Percentiles rank a stretch among this genome's conserved stretches.
phyloP scores from a whole-genome alignment of 2,329 filamentous ascomycete species.

The Microdochium nivale region DNA sequence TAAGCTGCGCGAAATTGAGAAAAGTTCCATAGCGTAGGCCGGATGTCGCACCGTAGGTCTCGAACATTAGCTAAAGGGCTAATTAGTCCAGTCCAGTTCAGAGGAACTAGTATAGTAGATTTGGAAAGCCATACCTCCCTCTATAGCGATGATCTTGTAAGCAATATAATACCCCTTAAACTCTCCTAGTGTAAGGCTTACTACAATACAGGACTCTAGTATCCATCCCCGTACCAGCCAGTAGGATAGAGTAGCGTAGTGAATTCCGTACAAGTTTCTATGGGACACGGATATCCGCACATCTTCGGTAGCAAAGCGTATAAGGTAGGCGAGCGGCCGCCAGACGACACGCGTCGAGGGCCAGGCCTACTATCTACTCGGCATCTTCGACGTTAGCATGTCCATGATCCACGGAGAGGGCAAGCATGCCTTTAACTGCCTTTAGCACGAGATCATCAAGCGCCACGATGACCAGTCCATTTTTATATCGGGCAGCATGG shows the following conservation, averaged over 20 bases:
- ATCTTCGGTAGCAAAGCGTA: conserved; percentile 1
- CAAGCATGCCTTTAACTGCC: conserved; percentile 5
- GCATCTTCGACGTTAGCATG: conserved; percentile 10
- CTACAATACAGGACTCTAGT: not conserved
- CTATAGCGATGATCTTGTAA: not conserved
- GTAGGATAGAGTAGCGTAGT: not conserved
- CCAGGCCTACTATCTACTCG: conserved; percentile 8
- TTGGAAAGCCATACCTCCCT: not conserved
- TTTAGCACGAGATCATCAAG: conserved; percentile 9
- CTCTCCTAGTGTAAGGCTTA: not conserved
- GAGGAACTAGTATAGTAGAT: not conserved
- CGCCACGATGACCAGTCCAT: conserved; percentile 7
- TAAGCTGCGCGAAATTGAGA: not conserved
- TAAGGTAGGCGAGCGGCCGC: conserved; percentile 7
- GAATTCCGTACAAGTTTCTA: conserved; percentile 1
- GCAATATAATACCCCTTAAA: not conserved
- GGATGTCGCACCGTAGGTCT: not conserved
- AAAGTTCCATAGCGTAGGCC: not conserved
- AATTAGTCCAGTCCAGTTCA: not conserved
- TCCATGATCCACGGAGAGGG: conserved; percentile 8
- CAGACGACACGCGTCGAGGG: conserved; percentile 7
- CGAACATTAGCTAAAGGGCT: not conserved
- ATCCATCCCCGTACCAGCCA: not conserved
- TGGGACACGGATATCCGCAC: no score
- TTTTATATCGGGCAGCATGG: conserved; percentile 1